Evolutionary conservation across 441 rosid species (phyloP), one percentile per base, ranked within the genome.

Genomic region (Euphorbia schlechtendalii): DNA sequence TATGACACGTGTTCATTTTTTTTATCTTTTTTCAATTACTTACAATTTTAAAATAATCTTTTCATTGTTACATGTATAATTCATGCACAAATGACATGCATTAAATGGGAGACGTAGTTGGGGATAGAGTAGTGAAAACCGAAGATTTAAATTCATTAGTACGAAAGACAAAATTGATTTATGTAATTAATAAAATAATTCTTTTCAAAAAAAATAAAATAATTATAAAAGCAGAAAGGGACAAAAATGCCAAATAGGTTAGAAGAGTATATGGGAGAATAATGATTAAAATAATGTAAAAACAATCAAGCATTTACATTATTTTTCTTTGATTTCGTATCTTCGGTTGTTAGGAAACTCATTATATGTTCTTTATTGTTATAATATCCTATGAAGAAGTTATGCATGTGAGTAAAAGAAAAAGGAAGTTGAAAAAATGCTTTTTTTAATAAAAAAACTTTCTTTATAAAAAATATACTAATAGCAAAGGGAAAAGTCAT

Each of bases 241-340:
- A 59, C 65, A 68, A 68, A 59, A 38, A 3, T 24, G 65, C 55
- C 72, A 30, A 69, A 21, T 56, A 60, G 51, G 60, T 51, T 17
- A 55, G 40, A 46, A 55, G 43, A 51, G 25, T 17, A 51, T 13
- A 13, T 34, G 59, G 11, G 48, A 63, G 55, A 66, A 45, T 67
- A 61, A 67, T 36, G 45, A 10, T 65, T 4, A 38, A 13, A 24
- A 30, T 28, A 30, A 1, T 27, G 25, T 38, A 18, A 34, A 9
- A 43, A 64, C n/a, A n/a, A 61, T 40, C 14, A 56, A 25, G 30
- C 22, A 24, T 17, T 57, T 10, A 18, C 25, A 53, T 56, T 36
- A 20, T 65, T 49, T 64, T 68, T 32, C 0, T 48, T 66, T 61
- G 4, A 40, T 28, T 51, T 32, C 71, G 65, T 69, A 72, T 72